phyloP scores from a whole-genome alignment of 768 basidiomycete species.

The Sistotremastrum niveocremeum region DNA sequence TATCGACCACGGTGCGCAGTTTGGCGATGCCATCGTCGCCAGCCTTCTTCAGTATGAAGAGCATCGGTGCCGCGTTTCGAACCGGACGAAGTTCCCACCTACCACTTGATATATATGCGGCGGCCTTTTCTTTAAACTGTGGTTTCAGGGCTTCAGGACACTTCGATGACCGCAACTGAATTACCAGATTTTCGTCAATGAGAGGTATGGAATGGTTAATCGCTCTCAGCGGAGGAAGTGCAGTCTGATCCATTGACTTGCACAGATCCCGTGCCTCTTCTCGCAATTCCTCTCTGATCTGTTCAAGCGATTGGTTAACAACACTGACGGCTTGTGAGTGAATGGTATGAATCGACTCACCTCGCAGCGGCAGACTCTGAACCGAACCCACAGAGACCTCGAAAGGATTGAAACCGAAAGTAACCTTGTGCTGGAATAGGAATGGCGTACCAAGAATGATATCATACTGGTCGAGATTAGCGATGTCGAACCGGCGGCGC shows the following conservation, averaged over 20 bases:
- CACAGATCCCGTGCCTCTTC: conserved; percentile 9
- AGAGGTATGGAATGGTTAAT: conserved; percentile 26
- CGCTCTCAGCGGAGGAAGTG: conserved; percentile 14
- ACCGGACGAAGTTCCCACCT: conserved; percentile 18
- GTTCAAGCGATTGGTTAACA: conserved; percentile 4
- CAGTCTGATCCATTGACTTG: conserved; percentile 7
- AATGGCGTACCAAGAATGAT: conserved; percentile 8
- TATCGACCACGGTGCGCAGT: conserved; percentile 14
- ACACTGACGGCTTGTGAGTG: conserved; percentile 8
- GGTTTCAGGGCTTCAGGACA: conserved; percentile 22
- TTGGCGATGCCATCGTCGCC: conserved; percentile 7
- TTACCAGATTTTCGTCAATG: conserved; percentile 17
- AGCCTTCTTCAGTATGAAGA: conserved; percentile 19
- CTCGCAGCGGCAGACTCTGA: conserved; percentile 5
- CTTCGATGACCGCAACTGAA: conserved; percentile 20
- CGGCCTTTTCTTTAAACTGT: conserved; percentile 16
- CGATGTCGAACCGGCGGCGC: conserved; percentile 8
- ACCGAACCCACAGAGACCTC: conserved; percentile 9
- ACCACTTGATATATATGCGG: conserved; percentile 17
- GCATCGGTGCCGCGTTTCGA: conserved; percentile 19
- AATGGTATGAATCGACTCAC: conserved; percentile 4
- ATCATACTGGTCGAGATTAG: conserved; percentile 8
- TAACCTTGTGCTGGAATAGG: conserved; percentile 9
- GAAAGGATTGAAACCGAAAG: conserved; percentile 16
- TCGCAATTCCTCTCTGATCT: conserved; percentile 8